Base-by-base conservation (phyloP, 2,329 filamentous ascomycete species). In the Monosporascus sp. region DNA sequence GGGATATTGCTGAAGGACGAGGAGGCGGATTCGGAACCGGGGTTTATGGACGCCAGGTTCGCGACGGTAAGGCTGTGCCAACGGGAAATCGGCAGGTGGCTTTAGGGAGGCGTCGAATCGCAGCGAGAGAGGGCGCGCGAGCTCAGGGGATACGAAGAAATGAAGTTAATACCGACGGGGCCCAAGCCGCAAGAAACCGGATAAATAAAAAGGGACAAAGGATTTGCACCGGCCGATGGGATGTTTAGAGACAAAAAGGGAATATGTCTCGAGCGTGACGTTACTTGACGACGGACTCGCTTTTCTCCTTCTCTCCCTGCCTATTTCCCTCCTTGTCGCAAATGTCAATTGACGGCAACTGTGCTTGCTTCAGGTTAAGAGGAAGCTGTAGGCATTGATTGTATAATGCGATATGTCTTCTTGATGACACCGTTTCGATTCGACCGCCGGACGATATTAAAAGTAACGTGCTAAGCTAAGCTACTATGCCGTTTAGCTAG, bases 31-130 rank as follows among this genome's bases (percentile, higher is more conserved):
- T 75, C 72, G 62, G 72, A 68, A 56, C 66, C 65, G 59, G 71
- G 67, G 58, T 70, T 74, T 72, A 72, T 67, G 61, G 75, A 72
- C 71, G 77, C 79, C 80, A 83, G 76, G 61, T 72, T 78, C 64
- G 65, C 48, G 44, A 70, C 60, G 57, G 60, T 60, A 49, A 41
- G 46, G 49, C 51, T n/a, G 14, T 35, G 35, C n/a, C 15, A 37
- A 35, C 38, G 38, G 41, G 49, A 38, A 39, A 20, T 22, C 22
- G 22, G n/a, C 24, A 2, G 38, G 39, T 27, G 18, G n/a, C 43
- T 37, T 39, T 18, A 47, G 20, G 47, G n/a, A 47, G 41, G 6
- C 15, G 39, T 25, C 22, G 22, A n/a, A 9, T 11, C 8, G 54
- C 53, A 48, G 47, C 47, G 52, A 27, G 41, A 45, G 51, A 46